Base-by-base conservation (phyloP, 106 monocot genomes). In the Acorus gramineus region DNA sequence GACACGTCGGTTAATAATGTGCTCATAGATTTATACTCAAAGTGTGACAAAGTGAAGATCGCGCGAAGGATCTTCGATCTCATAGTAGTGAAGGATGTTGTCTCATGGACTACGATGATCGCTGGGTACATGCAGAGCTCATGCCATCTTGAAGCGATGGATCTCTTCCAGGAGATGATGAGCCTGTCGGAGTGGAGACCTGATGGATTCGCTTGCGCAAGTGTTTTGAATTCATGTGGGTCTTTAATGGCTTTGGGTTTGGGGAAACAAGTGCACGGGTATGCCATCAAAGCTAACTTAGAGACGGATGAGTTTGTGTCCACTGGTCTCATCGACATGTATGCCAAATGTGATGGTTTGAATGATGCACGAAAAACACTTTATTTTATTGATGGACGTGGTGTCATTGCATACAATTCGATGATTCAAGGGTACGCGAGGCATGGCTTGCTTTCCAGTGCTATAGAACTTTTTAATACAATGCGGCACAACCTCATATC, bases 31-130 rank as follows among this genome's bases (percentile, higher is more conserved):
- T 61, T 94, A 4, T 94, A 94, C 54, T 73, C 73, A 68, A 94
- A 90, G 71, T 94, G 86, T 71, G 68, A 44, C 28, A 74, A 66
- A 53, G 70, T 84, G 44, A 52, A 50, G 10, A 63, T 50, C 61
- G 93, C 86, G 11, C 69, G 76, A 1, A 80, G 56, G 63, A 49
- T 95, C 4, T 95, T 95, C 62, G 87, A 95, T 53, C 54, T 42
- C 5, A 76, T 90, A 69, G 42, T 6, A 49, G 44, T 13, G 4
- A 82, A 56, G 62, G 87, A 95, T 46, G 65, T 90, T 62, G 90
- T 95, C 9, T 81, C 95, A 5, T 95, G 95, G 95, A 95, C 86
- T 5, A 87, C 87, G 11, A 81, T 95, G 85, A 90, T 95, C 60
- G 68, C 82, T 0, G 86, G 86, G 10, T 90, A 84, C 66, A 90